Evolutionary conservation across 805 yeast genomes (phyloP).

Genomic region (Wickerhamomyces xylosicus): DNA sequence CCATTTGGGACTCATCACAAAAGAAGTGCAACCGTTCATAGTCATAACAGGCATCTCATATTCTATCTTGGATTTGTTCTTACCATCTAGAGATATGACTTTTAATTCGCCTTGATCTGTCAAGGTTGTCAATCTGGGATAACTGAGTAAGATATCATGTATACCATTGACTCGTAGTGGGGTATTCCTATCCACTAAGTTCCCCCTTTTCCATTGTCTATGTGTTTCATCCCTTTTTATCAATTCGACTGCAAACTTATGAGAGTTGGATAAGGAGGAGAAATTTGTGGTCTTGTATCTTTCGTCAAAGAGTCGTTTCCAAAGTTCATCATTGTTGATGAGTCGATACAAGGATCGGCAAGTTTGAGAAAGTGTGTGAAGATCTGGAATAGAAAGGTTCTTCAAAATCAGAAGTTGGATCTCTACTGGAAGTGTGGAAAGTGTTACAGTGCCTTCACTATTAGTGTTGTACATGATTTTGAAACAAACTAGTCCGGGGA

Average conservation of each 20-base stretch:
- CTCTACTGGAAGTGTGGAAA: constrained; percentile 25
- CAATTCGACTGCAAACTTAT: constrained; percentile 24
- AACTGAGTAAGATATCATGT: constrained; percentile 6
- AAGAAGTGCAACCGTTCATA: constrained; percentile 10
- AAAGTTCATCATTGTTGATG: constrained; percentile 29
- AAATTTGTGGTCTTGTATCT: constrained; percentile 21
- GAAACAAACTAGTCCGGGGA: too few relatives aligned
- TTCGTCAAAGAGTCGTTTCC: constrained; percentile 28
- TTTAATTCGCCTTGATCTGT: constrained; percentile 12
- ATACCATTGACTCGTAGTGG: constrained; percentile 3
- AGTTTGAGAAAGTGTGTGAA: constrained; percentile 22
- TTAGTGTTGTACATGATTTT: too few relatives aligned
- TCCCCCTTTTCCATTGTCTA: constrained; percentile 12
- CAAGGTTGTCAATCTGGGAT: constrained; percentile 10
- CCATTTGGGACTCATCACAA: constrained; percentile 6
- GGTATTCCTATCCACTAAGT: constrained; percentile 7
- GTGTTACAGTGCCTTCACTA: too few relatives aligned
- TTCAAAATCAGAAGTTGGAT: constrained; percentile 25
- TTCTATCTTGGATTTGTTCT: constrained; percentile 8
- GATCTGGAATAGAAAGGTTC: constrained; percentile 26
- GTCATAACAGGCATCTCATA: constrained; percentile 13
- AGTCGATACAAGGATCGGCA: constrained; percentile 20
- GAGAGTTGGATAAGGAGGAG: constrained; percentile 27
- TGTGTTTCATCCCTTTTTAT: constrained; percentile 18
- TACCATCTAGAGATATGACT: constrained; percentile 5